Base-by-base conservation (phyloP, 805 yeast species). In the Henningerozyma blattae region DNA sequence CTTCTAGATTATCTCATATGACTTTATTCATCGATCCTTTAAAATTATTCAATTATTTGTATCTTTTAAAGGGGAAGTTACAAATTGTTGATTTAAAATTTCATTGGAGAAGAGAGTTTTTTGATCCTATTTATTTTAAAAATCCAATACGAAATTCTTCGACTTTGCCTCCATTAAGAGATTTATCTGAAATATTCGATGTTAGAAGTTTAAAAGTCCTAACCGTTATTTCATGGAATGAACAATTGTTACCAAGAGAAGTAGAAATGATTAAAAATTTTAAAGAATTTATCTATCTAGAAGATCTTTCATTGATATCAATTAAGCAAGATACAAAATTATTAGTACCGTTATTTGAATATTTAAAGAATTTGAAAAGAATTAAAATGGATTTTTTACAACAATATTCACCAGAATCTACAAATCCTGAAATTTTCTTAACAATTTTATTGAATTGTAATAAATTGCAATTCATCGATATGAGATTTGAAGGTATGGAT, bases 221-320 rank as follows among this genome's bases (percentile, higher is more conserved):
- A 20, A 62, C 68, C 0, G 51, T 64, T 4, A 62, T 64, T 4
- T 64, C 68, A 3, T 64, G 68, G 68, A 59, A 53, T 41, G 65
- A 62, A 33, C 46, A 52, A n/a, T 35, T 52, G 14, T 39, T 45
- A 13, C 46, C 54, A n/a, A 46, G 59, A 32, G 56, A 52, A 33
- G 40, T 54, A 18, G 58, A 58, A 34, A 58, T 58, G 48, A 44
- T 61, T 26, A 57, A 48, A 30, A 58, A 62, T 36, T 59, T 64
- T 46, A 41, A 47, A 18, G 61, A 55, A n/a, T 64, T 64, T 32
- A 36, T 38, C 2, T 42, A 52, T 33, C 36, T 64, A 6, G 57
- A 60, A 36, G 68, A 63, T 37, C 42, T 64, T 14, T 61, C 68
- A 2, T 44, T 64, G 34, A 62, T 64, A 22, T 61, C 68, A 12